Base-by-base conservation (phyloP, 495 filamentous ascomycete genomes). In the Xylaria cubensis region DNA sequence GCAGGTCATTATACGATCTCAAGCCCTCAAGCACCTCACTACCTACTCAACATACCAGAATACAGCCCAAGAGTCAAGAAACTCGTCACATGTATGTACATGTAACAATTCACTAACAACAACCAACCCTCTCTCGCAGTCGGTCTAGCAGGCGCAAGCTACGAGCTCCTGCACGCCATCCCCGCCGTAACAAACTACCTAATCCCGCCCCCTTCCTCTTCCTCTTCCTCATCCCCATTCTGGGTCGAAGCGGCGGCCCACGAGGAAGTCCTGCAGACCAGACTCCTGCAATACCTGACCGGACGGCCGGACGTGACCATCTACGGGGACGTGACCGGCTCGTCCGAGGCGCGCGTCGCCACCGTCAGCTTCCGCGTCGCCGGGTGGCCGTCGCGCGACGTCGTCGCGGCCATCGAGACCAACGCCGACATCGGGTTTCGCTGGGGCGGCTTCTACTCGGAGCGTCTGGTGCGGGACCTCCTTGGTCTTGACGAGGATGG, bases 381-480 rank as follows among this genome's bases (percentile, higher is more conserved):
- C 8, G 92, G 90, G 0, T 78, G 83, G 74, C 85, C 82, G 26
- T 88, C 88, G 63, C 81, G 81, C 69, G 86, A 85, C 62, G 69
- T 93, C 0, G 91, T 94, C 4, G 87, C 91, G 76, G 76, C 79
- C n/a, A 84, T 92, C 12, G 91, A 93, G 79, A 15, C 15, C 2
- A 74, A 75, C 61, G 42, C 13, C 29, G 75, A 80, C 13, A 88
- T 88, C 79, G 91, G 89, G 12, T 87, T 92, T 71, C 79, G 91
- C 61, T 92, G 87, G 86, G 92, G 92, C 9, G 82, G 85, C 66
- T 93, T 93, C 76, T 93, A 93, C 78, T 89, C 86, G 63, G 84
- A 89, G 67, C 78, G 90, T 71, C 75, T 94, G 75, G 80, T 89
- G 12, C 73, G 85, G 51, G 87, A 91, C n/a, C 80, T 91, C 9